These are phyloP conservation scores for Rhododendron mucronatum DNA, from an alignment of 148 eudicot species.

Conservation along the genomic window DNA sequence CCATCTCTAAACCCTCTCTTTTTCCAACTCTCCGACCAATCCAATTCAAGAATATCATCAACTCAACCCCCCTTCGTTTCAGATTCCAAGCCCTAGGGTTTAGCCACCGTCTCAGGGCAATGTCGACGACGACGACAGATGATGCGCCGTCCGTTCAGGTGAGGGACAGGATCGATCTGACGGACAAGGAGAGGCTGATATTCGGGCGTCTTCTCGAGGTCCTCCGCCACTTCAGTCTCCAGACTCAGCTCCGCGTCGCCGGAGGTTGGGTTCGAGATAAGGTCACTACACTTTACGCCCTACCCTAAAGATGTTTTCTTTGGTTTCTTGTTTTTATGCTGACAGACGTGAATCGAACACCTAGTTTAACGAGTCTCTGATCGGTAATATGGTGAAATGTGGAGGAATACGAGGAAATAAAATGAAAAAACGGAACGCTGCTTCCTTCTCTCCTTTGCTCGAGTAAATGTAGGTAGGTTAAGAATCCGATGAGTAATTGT, in stretches of 20 bases:
- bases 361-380: not conserved
- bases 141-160: conserved; percentile 31
- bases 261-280: conserved; percentile 99
- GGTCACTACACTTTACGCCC: conserved; percentile 29
- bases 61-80: conserved; percentile 22
- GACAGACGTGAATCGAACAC: too few relatives aligned
- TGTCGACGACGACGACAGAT: conserved; percentile 20
- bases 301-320: not conserved
- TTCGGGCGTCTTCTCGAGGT: conserved; percentile 66
- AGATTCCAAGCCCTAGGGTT: conserved; percentile 30
- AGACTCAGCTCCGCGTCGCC: conserved; percentile 88
- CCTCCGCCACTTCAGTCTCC: conserved; percentile 46
- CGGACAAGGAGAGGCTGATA: conserved; percentile 58
- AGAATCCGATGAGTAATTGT: not conserved
- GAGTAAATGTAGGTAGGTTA: not conserved
- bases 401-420: not conserved
- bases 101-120: conserved; percentile 16
- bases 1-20: not conserved
- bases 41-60: not conserved
- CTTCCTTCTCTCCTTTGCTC: not conserved
- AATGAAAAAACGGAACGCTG: not conserved
- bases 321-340: not conserved
- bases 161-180: conserved; percentile 57
- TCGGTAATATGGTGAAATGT: not conserved
- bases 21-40: conserved; percentile 7